Evolutionary conservation across 2,329 filamentous ascomycete genomes (phyloP), one percentile per base, ranked within the genome.

Genomic region (Colletotrichum tabaci): DNA sequence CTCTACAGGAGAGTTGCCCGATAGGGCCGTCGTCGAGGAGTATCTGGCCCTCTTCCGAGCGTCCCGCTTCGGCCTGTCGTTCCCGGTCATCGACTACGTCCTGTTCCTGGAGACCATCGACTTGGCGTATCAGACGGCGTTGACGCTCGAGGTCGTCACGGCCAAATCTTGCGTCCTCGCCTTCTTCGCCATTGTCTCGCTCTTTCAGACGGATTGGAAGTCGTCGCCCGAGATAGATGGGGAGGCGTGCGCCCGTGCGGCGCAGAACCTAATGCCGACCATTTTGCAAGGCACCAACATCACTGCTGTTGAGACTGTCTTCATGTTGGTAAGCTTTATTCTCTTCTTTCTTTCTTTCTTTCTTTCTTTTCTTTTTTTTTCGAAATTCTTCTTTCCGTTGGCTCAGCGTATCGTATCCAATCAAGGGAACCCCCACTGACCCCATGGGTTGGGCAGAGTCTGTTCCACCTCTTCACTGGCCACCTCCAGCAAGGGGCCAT

Each of bases 121-220:
- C 0, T 44, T 78, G 0, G 88, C 87, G 0, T 89, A 89, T 72
- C 73, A 77, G 2, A 63, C 71, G 5, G 46, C 69, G 3, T 42
- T 71, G 10, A 71, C 76, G 8, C 49, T 79, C 50, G 79, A 77
- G 67, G 74, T 75, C 3, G 76, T 82, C 3, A 80, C 79, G 38
- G 82, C 83, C 18, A 85, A 81, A 60, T 84, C 84, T 1, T 88
- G 85, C 65, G 80, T 89, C 0, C 81, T 87, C 60, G 81, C 87
- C 0, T 88, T 89, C 74, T 71, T 85, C 0, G 81, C 84, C 0
- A 78, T 86, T 47, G 75, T 79, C 66, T 80, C 75, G 49, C 73
- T 79, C 9, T 73, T 79, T 35, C 66, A 69, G 35, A 50, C 50
- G 18, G 58, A 75, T 21, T 58, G 64, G 40, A 40, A 69, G 2